phyloP scores from a whole-genome alignment of 169 alveolate species.

The Plasmodium knowlesi region DNA sequence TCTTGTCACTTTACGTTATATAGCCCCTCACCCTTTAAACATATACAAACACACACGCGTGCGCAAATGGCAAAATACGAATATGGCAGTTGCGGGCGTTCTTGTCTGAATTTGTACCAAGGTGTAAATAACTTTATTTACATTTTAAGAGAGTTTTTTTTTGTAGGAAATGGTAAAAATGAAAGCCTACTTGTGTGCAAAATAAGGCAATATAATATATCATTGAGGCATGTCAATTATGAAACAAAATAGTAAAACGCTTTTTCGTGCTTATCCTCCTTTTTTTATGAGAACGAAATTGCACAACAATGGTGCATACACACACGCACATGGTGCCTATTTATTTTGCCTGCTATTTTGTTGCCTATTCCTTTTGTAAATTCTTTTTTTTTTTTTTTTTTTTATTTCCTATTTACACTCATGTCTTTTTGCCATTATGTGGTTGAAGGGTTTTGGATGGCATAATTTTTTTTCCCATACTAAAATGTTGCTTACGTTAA shows the following conservation, averaged over 20 bases:
- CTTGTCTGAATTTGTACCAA: background rate
- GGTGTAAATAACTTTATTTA: background rate
- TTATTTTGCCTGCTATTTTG: background rate
- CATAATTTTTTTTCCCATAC: background rate
- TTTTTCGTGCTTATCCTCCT: background rate
- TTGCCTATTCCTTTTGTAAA: background rate
- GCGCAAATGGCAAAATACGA: background rate
- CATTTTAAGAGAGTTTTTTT: conserved; percentile 4
- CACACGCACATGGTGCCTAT: background rate
- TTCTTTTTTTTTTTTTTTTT: background rate
- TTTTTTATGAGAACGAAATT: background rate
- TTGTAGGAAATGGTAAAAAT: background rate
- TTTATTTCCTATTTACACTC: background rate
- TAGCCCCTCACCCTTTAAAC: background rate
- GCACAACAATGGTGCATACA: background rate
- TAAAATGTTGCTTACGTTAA: background rate
- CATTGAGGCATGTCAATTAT: background rate
- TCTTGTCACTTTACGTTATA: background rate
- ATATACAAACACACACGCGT: background rate
- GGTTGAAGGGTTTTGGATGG: background rate
- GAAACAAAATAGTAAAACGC: background rate
- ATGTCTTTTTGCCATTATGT: background rate
- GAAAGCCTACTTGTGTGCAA: background rate
- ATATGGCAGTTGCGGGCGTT: background rate
- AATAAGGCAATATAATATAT: background rate